These are phyloP conservation scores for Phytophthora europaea DNA, from an alignment of 352 stramenopile species.

Conservation along the genomic window DNA sequence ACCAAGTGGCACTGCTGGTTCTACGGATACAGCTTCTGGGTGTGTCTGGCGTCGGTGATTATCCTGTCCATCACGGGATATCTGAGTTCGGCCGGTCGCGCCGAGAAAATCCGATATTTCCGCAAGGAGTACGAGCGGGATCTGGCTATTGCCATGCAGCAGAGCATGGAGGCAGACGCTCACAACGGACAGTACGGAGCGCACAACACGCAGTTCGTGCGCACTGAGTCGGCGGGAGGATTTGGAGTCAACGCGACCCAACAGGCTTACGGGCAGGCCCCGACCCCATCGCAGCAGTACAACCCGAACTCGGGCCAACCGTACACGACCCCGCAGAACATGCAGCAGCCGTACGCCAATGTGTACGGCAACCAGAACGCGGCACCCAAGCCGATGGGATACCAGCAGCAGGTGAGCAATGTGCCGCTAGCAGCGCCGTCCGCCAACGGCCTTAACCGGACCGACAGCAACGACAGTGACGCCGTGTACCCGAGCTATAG, in stretches of 20 bases:
- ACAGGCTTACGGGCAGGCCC: slow-evolving; percentile 43
- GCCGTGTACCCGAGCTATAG: slow-evolving; percentile 72
- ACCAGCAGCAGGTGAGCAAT: slow-evolving; percentile 47
- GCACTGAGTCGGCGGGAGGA: slow-evolving; percentile 48
- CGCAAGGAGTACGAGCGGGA: slow-evolving; percentile 86
- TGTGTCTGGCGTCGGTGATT: slow-evolving; percentile 84
- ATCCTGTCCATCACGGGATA: slow-evolving; percentile 83
- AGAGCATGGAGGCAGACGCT: slow-evolving; percentile 69
- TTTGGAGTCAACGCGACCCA: slow-evolving; percentile 41
- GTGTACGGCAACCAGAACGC: slow-evolving; percentile 34
- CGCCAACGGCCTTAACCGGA: slow-evolving; percentile 29
- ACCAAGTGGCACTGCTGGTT: slow-evolving; percentile 88
- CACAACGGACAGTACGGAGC: slow-evolving; percentile 4
- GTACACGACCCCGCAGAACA: slow-evolving; percentile 43
- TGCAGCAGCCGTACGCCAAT: slow-evolving; percentile 36
- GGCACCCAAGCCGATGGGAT: slow-evolving; percentile 40
- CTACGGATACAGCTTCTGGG: slow-evolving; percentile 90
- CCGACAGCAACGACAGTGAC: slow-evolving; percentile 52
- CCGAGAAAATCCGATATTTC: slow-evolving; percentile 90
- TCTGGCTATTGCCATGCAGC: slow-evolving; percentile 78
- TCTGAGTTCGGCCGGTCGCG: slow-evolving; percentile 79
- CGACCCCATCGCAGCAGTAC: slow-evolving; percentile 41
- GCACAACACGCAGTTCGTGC: slow-evolving; percentile 52
- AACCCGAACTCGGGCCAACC: slow-evolving; percentile 34
- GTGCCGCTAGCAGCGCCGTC: slow-evolving; percentile 36